Conservation (phyloP, 768 basidiomycete genomes). For the Suillus subalutaceus region DNA sequence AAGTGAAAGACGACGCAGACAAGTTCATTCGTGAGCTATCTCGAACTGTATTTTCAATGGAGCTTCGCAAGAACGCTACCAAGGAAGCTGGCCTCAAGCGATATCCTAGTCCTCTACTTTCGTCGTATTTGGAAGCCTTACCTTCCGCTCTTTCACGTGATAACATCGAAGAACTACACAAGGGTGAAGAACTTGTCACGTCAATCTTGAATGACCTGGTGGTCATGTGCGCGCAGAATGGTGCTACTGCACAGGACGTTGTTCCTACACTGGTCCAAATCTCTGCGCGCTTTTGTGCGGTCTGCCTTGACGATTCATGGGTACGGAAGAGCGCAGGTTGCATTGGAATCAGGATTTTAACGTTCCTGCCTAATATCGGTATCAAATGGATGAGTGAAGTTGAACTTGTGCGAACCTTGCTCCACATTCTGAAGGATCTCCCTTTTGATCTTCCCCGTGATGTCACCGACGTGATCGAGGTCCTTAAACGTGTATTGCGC, state of each 20-base stretch:
- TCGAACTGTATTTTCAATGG: conserved; percentile 70
- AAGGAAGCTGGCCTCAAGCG: conserved; percentile 56
- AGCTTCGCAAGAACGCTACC: conserved; percentile 62
- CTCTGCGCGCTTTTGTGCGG: conserved; percentile 76
- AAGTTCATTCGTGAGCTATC: conserved; percentile 71
- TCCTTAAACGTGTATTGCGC: conserved; percentile 68
- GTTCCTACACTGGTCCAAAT: conserved; percentile 78
- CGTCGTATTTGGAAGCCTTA: conserved; percentile 79
- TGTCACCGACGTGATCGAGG: conserved; percentile 74
- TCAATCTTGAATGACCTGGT: conserved; percentile 71
- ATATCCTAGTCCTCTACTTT: conserved; percentile 58
- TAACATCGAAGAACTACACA: conserved; percentile 58
- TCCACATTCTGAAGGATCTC: conserved; percentile 93
- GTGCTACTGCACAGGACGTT: conserved; percentile 56
- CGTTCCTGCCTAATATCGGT: conserved; percentile 68
- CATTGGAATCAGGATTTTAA: conserved; percentile 80
- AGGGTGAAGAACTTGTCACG: conserved; percentile 61
- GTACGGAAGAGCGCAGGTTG: conserved; percentile 88
- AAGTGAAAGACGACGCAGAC: conserved; percentile 70
- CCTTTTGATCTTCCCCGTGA: conserved; percentile 87
- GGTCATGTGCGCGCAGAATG: conserved; percentile 48
- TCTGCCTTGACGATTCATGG: conserved; percentile 94
- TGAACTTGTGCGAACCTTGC: conserved; percentile 86
- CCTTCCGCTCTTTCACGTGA: conserved; percentile 76
- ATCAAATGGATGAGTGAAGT: conserved; percentile 81